Conservation (phyloP, 2,329 filamentous ascomycete genomes). For the Triangularia setosa region DNA sequence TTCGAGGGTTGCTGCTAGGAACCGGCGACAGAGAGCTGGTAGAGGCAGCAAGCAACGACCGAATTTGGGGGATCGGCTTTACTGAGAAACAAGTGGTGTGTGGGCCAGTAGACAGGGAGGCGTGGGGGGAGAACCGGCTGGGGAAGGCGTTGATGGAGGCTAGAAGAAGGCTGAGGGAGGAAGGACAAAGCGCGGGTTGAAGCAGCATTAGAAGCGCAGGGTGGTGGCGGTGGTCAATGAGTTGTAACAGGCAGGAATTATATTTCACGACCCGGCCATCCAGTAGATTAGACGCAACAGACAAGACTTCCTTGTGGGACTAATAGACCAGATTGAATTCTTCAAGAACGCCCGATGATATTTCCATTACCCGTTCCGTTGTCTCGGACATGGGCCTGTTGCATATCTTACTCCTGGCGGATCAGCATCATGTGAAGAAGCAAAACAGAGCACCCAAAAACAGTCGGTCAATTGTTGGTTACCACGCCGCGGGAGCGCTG, state of each 20-base stretch:
- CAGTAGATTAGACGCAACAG: too few species aligned
- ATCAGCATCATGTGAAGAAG: background rate
- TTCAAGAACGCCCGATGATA: background rate
- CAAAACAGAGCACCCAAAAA: too few species aligned
- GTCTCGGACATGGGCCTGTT: background rate
- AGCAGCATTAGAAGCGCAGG: too few species aligned
- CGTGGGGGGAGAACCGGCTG: conserved; percentile 33
- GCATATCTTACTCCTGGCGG: background rate
- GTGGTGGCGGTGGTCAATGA: too few species aligned
- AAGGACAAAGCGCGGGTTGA: conserved; percentile 1
- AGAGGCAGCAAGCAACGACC: conserved; percentile 26
- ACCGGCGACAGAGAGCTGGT: conserved; percentile 31
- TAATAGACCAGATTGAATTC: too few species aligned
- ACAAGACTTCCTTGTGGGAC: too few species aligned
- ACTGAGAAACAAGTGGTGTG: conserved; percentile 30
- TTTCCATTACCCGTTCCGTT: background rate
- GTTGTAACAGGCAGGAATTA: too few species aligned
- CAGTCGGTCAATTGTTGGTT: background rate
- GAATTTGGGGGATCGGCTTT: conserved; percentile 35
- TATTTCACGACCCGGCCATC: too few species aligned
- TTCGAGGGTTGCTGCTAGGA: conserved; percentile 30
- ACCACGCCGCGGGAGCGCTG: background rate
- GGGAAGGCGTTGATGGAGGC: conserved; percentile 31
- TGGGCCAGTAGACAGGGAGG: conserved; percentile 11
- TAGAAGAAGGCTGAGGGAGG: conserved; percentile 19